These are phyloP conservation scores for Inosperma sp. DNA, from an alignment of 768 basidiomycete genomes.

Conservation along the genomic window DNA sequence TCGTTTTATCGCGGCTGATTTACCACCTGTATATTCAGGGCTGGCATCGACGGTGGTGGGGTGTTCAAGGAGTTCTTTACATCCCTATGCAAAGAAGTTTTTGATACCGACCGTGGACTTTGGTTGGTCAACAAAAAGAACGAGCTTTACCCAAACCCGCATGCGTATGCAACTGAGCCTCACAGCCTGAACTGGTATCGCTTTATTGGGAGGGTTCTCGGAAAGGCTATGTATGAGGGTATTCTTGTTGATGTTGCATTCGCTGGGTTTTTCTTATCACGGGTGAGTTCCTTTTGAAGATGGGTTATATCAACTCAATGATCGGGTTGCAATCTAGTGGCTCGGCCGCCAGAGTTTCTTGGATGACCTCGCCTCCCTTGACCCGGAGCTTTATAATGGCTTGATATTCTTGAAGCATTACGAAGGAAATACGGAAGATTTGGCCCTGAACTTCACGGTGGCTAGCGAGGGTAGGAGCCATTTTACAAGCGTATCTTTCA, in stretches of 20 bases:
- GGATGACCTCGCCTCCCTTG: constrained; percentile 88
- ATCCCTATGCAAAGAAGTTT: constrained; percentile 87
- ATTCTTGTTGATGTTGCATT: constrained; percentile 94
- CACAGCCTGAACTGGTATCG: constrained; percentile 89
- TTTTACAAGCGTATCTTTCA: background rate
- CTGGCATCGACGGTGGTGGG: constrained; percentile 94
- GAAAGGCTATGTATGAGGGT: constrained; percentile 95
- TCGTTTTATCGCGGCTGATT: background rate
- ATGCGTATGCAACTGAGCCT: constrained; percentile 84
- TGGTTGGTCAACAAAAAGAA: constrained; percentile 91
- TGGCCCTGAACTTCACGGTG: constrained; percentile 86
- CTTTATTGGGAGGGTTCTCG: constrained; percentile 89
- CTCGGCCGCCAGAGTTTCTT: constrained; percentile 87
- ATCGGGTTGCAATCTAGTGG: constrained; percentile 50
- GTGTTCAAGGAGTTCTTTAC: constrained; percentile 99
- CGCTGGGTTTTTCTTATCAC: constrained; percentile 91
- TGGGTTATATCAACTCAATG: background rate
- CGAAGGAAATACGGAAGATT: constrained; percentile 77
- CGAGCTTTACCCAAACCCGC: constrained; percentile 93
- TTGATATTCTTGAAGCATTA: constrained; percentile 93
- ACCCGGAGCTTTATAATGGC: constrained; percentile 89
- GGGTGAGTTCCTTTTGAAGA: constrained; percentile 39
- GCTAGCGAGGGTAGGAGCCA: constrained; percentile 67
- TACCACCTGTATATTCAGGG: constrained; percentile 38
- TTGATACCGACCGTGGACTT: constrained; percentile 89